Evolutionary conservation across 2,329 filamentous ascomycete species (phyloP).

Genomic region (Corinectria fuckeliana): DNA sequence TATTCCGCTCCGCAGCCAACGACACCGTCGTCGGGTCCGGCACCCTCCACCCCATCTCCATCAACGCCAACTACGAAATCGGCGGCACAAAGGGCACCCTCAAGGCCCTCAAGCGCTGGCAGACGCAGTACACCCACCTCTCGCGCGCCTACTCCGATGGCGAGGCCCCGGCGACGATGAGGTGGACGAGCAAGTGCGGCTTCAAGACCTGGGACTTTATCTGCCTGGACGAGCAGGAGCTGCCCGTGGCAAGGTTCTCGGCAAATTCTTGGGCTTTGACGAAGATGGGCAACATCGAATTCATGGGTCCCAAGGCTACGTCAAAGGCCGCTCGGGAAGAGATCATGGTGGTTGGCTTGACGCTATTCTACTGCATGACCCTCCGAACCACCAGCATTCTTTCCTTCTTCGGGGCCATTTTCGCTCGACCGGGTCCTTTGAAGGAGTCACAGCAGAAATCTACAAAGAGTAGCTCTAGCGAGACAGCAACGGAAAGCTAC

Average conservation of each 20-base stretch:
- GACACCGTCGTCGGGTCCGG: slow-evolving; percentile 17
- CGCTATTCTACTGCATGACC: slow-evolving; percentile 22
- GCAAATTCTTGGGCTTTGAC: slow-evolving; percentile 21
- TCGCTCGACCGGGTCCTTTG: slow-evolving; percentile 18
- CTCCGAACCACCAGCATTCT: slow-evolving; percentile 15
- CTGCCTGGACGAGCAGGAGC: slow-evolving; percentile 25
- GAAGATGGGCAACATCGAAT: slow-evolving; percentile 26
- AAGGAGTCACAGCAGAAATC: slow-evolving; percentile 3
- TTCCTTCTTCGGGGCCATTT: slow-evolving; percentile 20
- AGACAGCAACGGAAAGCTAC: background rate
- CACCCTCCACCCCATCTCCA: slow-evolving; percentile 28
- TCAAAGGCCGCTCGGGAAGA: slow-evolving; percentile 20
- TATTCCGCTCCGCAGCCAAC: slow-evolving; percentile 13
- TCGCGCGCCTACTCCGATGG: slow-evolving; percentile 25
- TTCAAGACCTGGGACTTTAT: slow-evolving; percentile 34
- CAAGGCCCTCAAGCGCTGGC: slow-evolving; percentile 26
- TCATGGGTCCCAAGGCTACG: slow-evolving; percentile 24
- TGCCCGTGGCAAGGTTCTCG: slow-evolving; percentile 28
- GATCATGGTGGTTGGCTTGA: slow-evolving; percentile 24
- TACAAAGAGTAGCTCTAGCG: background rate
- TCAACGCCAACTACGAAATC: slow-evolving; percentile 31
- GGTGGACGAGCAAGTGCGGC: slow-evolving; percentile 21
- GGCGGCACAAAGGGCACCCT: slow-evolving; percentile 26
- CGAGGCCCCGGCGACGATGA: slow-evolving; percentile 21
- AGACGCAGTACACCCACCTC: slow-evolving; percentile 31